Base-by-base conservation (phyloP, 139 green algal species). In the Picochlorum sp. region DNA sequence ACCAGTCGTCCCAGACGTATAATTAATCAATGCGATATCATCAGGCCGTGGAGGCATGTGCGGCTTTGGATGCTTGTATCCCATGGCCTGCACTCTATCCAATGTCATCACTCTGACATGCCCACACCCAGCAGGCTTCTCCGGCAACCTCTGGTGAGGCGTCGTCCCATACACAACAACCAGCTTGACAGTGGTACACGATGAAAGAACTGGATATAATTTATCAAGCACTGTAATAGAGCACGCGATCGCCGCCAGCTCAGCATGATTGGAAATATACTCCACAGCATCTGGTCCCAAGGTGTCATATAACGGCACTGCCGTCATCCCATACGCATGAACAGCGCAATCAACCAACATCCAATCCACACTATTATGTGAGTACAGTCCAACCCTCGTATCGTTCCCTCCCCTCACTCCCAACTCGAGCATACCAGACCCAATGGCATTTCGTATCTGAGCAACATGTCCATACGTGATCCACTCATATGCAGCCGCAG, bases 251-350 rank as follows among this genome's bases (percentile, higher is more conserved):
- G 75, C 81, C 21, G 71, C 61, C 60, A 97, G 71, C 76, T 97
- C 90, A 14, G 90, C 91, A 65, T 98, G 93, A 65, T 91, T 91
- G 65, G 75, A 82, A 65, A 98, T 98, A 81, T 93, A 98, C 67
- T 88, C 69, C 41, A 97, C 93, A 3, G 84, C 80, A 69, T 98
- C 93, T 1, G 91, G 87, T 1, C 92, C 92, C 57, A 98, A 71
- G 0, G 92, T 98, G 76, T 98, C 92, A 71, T 98, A 98, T 63
- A 98, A 81, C 21, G 93, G 93, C 41, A 98, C 93, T 15, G 84
- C 82, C 2, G 87, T 75, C 72, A 96, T 85, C 61, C 70, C 77
- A 79, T 96, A 96, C 1, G 92, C 83, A 66, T 92, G 81, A 38
- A 82, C 78, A 4, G 91, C 93, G 6, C 71, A 69, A 67, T 98